Base-by-base conservation (phyloP, 2,329 filamentous ascomycete genomes). In the Pseudogymnoascus sp. region DNA sequence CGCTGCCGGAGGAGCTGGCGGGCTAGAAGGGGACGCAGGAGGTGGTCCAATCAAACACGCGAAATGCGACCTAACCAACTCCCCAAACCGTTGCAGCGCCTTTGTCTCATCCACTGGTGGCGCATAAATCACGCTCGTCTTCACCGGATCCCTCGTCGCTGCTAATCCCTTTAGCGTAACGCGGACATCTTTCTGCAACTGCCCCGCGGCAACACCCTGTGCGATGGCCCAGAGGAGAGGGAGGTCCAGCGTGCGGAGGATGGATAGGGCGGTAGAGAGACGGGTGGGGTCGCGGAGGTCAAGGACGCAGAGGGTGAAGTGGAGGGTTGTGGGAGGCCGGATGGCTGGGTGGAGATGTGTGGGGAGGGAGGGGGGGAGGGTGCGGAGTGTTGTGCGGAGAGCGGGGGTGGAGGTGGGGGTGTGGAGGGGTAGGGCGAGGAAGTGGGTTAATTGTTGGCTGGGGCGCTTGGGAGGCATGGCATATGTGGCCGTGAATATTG, bases 261-360 rank as follows among this genome's bases (percentile, higher is more conserved):
- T 74, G 0, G 69, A 47, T 24, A 78, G 67, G 0, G 82, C 85
- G 31, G 75, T 73, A 0, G 79, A 69, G 2, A 87, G 66, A 1
- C 76, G 74, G 53, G 81, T 78, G 2, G 78, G 74, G 2, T 77
- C 79, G 2, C 79, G 75, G 8, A 96, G 81, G 67, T 83, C 88
- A 89, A 97, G 93, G 1, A 96, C 89, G 0, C 92, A 93, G 0
- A 97, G 80, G 0, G 93, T 97, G 2, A 96, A 78, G 75, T 97
- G 93, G 59, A 97, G 75, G 1, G 91, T 92, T 0, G 90, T 90
- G 0, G 90, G 76, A 0, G 91, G 91, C 29, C 92, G 80, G 61
- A 96, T 8, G 5, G 16, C 16, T 4, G 10, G 16, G 19, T 21
- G 40, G 1, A 42, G 19, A 16, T 42, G 16, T 42, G 40, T 21